A percentile compares a stretch with the other conserved stretches of the same genome.
Evolutionary conservation across 192 early-diverging fungal genomes (phyloP).

Genomic region (Phlyctochytrium arcticum): DNA sequence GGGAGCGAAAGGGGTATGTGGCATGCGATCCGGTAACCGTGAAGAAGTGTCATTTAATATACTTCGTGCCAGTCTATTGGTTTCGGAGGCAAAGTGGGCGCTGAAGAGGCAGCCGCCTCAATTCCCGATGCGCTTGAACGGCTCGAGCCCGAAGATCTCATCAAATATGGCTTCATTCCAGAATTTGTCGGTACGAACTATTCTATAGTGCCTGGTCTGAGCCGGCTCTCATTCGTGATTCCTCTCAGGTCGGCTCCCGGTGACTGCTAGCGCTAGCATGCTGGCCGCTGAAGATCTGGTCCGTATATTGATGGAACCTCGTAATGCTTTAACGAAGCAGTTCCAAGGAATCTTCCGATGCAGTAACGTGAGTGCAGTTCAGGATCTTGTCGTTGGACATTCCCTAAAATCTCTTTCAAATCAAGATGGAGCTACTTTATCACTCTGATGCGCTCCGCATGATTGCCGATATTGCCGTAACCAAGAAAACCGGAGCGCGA

Average conservation of each 20-base stretch:
- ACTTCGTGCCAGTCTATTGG: slow-evolving; percentile 56
- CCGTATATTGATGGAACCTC: slow-evolving; percentile 74
- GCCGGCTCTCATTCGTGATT: not conserved
- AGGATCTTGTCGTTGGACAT: not conserved
- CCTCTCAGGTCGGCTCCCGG: slow-evolving; percentile 63
- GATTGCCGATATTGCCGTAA: slow-evolving; percentile 70
- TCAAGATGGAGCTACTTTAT: slow-evolving; percentile 62
- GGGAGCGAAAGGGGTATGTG: slow-evolving; percentile 53
- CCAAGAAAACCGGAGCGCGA: slow-evolving; percentile 83
- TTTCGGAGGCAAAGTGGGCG: slow-evolving; percentile 57
- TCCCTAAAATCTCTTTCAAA: not conserved
- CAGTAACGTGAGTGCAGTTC: slow-evolving; percentile 41
- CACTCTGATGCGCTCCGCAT: slow-evolving; percentile 61
- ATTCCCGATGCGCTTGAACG: slow-evolving; percentile 54
- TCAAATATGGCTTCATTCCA: slow-evolving; percentile 84
- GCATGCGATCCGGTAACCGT: too few relatives aligned
- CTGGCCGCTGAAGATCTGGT: slow-evolving; percentile 65
- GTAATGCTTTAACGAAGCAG: slow-evolving; percentile 77
- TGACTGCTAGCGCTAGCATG: slow-evolving; percentile 70
- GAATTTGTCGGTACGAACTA: slow-evolving; percentile 71
- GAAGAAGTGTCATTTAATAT: not conserved
- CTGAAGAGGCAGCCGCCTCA: not conserved
- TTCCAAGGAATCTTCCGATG: slow-evolving; percentile 70
- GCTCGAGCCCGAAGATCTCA: slow-evolving; percentile 71
- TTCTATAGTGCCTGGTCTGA: not conserved